Base-by-base conservation (phyloP, 83 land plant genomes). In the Diphasiastrum complanatum region DNA sequence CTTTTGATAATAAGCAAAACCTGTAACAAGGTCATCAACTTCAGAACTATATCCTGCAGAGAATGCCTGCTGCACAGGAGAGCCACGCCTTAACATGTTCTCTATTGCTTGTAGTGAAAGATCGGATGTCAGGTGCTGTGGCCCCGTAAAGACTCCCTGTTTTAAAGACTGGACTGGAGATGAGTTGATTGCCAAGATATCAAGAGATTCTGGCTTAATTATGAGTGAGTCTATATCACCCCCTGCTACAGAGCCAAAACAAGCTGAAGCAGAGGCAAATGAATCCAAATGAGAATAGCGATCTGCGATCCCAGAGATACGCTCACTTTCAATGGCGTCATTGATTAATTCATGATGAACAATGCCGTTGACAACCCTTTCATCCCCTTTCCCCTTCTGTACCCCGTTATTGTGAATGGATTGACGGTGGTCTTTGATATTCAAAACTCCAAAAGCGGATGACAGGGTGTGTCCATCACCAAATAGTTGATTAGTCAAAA, bases 371-470 rank as follows among this genome's bases (percentile, higher is more conserved):
- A 40, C 30, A 1, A 28, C 47, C 37, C 30, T 31, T 22, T 52
- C 26, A 1, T 64, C 66, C 8, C 43, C 43, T 8, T 40, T 40
- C 12, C 43, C 43, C 8, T 8, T 16, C n/a, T 16, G 20, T n/a
- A 29, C 20, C 24, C 50, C 66, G 10, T 50, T 32, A 33, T 28
- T 32, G 38, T 24, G 60, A 16, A 8, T 16, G 22, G 56, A 18
- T 25, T 48, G 53, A 3, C 27, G 19, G n/a, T 26, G 47, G 3
- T 52, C 66, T 25, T 64, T 56, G 35, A 64, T 48, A 50, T 35
- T 64, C 36, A 64, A 64, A 32, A 48, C 50, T 4, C 66, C 66
- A 25, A 64, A 64, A 4, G 66, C 66, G 24, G 66, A 64, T 12
- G 66, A 36, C 53, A 64, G 31, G 38, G 41, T 23, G 18, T 41